Base-by-base conservation (phyloP, 2,329 filamentous ascomycete species). In the Colletotrichum australisinense region DNA sequence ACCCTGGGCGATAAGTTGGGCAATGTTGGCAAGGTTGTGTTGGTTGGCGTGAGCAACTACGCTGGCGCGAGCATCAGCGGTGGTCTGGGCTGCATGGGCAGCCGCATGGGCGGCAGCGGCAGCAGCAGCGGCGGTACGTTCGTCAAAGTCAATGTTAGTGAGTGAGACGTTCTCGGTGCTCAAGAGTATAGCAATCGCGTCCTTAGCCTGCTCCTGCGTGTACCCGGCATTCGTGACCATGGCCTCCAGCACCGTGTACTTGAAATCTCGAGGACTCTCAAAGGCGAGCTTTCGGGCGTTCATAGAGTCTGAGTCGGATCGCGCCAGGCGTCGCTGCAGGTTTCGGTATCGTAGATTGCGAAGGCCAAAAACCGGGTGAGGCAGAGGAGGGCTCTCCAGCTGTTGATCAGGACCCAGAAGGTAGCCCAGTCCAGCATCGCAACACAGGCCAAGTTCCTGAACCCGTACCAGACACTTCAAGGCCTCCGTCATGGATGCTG, bases 401-500 rank as follows among this genome's bases (percentile, higher is more conserved):
- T 86, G 86, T 22, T 86, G 81, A 78, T 93, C 91, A 1, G 91
- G 89, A 0, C 92, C 91, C 59, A 84, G 83, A 12, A 94, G 85
- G 86, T 91, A 94, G 12, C 93, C 93, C 49, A 94, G 84, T 11
- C 92, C 92, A 69, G 88, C 91, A 77, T 93, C 90, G 53, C 93
- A 86, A 22, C 90, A 93, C 4, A 94, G 81, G 0, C 89, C 92
- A n/a, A 94, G 85, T 73, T 93, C 91, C 46, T 84, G 85, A 3
- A 92, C 88, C 9, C 86, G 84, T 2, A 79, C 82, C 1, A 93
- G 84, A 65, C 87, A 88, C 12, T 84, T 84, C 69, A 94, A 87
- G 3, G 92, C 91, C 42, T 86, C 84, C 74, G 87, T 89, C 89
- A 93, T 91, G 35, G 86, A 86, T 11, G 86, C 84, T 0, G 87